phyloP scores from a whole-genome alignment of 2,329 filamentous ascomycete genomes.

The Epichloe festucae region DNA sequence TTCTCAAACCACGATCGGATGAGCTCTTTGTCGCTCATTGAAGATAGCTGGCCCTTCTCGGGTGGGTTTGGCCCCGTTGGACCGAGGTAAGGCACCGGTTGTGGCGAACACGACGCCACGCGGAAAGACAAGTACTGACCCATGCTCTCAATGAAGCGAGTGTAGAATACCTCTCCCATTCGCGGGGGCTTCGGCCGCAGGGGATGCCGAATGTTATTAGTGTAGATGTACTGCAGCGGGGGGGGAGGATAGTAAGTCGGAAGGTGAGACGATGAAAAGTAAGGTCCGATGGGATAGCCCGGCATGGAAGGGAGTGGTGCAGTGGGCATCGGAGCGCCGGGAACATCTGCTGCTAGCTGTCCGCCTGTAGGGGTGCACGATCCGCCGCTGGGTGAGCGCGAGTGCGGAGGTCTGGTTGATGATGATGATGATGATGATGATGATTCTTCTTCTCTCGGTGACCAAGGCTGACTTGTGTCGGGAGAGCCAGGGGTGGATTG shows the following conservation, averaged over 20 bases:
- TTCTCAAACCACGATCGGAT: slow-evolving; percentile 83
- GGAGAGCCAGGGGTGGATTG: slow-evolving; percentile 35
- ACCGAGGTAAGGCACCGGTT: slow-evolving; percentile 51
- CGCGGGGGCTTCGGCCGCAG: slow-evolving; percentile 77
- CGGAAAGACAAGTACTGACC: slow-evolving; percentile 82
- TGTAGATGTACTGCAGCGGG: slow-evolving; percentile 69
- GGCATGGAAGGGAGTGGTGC: slow-evolving; percentile 14
- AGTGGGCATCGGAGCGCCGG: slow-evolving; percentile 25
- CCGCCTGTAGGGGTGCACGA: slow-evolving; percentile 6
- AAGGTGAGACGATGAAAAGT: slow-evolving; percentile 69
- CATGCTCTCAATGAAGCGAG: slow-evolving; percentile 69
- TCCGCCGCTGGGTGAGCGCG: slow-evolving; percentile 7
- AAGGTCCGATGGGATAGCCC: slow-evolving; percentile 49
- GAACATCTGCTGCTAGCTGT: slow-evolving; percentile 23
- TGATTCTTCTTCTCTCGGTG: slow-evolving; percentile 8
- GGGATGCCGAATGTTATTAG: slow-evolving; percentile 70
- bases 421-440: background rate
- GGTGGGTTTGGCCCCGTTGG: slow-evolving; percentile 33
- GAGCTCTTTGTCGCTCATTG: slow-evolving; percentile 41
- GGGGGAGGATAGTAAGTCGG: slow-evolving; percentile 80
- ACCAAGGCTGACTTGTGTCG: slow-evolving; percentile 16
- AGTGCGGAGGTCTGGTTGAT: slow-evolving; percentile 1
- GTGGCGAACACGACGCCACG: slow-evolving; percentile 57
- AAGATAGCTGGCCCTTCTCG: slow-evolving; percentile 27
- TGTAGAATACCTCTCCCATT: slow-evolving; percentile 86